Conservation (phyloP, 495 filamentous ascomycete species). For the Letharia lupina region DNA sequence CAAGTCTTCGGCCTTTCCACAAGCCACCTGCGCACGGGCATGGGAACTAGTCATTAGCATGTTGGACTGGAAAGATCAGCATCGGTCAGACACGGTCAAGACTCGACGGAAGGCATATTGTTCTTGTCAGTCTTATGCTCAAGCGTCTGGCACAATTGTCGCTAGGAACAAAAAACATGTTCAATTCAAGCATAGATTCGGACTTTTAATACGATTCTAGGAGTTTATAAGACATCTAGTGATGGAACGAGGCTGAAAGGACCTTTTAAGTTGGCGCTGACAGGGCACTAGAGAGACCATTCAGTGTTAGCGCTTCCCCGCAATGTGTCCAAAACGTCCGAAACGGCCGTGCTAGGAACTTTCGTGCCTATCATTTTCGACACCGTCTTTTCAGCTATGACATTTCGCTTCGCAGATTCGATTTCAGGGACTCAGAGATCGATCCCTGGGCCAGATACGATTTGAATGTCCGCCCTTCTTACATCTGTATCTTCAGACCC, state of each 20-base stretch:
- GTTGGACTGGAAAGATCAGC: background rate
- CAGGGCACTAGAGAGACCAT: background rate
- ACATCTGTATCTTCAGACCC: too few species aligned
- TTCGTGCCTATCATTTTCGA: background rate
- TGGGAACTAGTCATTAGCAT: background rate
- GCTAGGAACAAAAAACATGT: background rate
- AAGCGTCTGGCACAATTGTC: background rate
- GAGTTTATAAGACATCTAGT: background rate
- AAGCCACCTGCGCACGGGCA: background rate
- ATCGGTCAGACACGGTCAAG: background rate
- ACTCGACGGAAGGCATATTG: background rate
- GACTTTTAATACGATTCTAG: background rate
- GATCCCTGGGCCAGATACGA: background rate
- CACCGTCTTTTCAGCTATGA: background rate
- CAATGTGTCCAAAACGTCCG: background rate
- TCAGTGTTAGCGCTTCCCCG: background rate
- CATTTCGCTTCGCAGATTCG: background rate
- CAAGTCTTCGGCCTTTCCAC: background rate
- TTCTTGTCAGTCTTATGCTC: background rate
- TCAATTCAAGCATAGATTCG: background rate
- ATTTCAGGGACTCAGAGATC: background rate
- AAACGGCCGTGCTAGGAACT: background rate
- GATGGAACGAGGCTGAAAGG: background rate
- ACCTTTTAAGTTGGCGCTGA: background rate
- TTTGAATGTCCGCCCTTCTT: background rate